Conservation (phyloP, 2,329 filamentous ascomycete genomes). For the Escovopsis weberi region DNA sequence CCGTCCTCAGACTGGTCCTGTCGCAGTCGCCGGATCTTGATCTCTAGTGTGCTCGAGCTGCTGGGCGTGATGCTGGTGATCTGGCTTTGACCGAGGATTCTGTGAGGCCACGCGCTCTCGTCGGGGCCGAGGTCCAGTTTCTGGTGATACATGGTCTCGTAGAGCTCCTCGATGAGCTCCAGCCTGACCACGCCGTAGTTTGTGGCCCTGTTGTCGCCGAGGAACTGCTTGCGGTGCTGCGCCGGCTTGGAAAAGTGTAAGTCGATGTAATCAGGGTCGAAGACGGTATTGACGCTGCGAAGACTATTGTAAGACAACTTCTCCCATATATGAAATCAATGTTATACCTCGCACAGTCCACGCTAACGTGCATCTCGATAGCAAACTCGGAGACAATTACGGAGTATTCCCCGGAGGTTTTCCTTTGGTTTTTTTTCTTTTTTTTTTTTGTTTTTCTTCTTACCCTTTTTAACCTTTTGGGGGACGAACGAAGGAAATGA, state of each 20-base stretch:
- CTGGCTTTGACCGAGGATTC: constrained; percentile 56
- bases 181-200: constrained; percentile 93
- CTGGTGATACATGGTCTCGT: constrained; percentile 79
- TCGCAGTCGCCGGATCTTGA: constrained; percentile 30
- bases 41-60: constrained; percentile 33
- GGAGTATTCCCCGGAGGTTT: background rate
- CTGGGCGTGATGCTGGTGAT: constrained; percentile 46
- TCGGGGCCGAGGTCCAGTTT: constrained; percentile 53
- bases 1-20: constrained; percentile 15
- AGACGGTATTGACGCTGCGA: constrained; percentile 79
- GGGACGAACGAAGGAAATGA: background rate
- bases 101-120: constrained; percentile 64
- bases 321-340: too few relatives aligned
- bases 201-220: constrained; percentile 63
- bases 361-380: too few relatives aligned
- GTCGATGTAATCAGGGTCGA: constrained; percentile 78
- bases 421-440: background rate
- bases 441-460: too few relatives aligned
- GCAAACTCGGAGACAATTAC: background rate
- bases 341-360: too few relatives aligned
- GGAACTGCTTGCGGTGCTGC: constrained; percentile 41
- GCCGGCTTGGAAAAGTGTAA: constrained; percentile 55
- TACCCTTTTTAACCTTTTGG: too few relatives aligned
- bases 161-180: constrained; percentile 79
- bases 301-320: constrained; percentile 12